These are phyloP conservation scores for Lactarius psammicola DNA, from an alignment of 768 basidiomycete species.

Conservation along the genomic window DNA sequence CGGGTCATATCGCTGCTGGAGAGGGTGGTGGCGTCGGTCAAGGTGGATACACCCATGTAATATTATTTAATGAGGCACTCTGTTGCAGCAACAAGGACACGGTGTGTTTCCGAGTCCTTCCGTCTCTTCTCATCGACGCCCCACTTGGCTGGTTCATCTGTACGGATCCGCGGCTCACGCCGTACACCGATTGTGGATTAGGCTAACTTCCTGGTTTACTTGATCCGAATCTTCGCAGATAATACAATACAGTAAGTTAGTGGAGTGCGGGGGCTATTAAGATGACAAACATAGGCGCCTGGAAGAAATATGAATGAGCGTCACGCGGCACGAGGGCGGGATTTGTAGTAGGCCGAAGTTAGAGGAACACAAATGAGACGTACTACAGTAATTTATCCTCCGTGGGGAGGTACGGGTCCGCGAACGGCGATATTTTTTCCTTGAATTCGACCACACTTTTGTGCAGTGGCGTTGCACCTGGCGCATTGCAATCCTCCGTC, in stretches of 20 bases:
- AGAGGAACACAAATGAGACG: neutral
- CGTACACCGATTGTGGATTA: neutral
- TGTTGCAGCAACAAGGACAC: neutral
- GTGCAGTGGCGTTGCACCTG: neutral
- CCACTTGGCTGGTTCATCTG: neutral
- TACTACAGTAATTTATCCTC: neutral
- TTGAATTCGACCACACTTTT: neutral
- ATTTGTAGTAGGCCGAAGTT: neutral
- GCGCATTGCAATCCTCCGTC: neutral
- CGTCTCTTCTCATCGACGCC: neutral
- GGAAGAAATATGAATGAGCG: neutral
- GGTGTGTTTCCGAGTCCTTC: neutral
- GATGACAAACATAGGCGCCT: neutral
- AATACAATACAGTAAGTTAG: no score
- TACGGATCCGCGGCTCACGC: neutral
- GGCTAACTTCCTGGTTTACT: neutral
- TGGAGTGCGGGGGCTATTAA: neutral
- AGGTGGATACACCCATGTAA: neutral
- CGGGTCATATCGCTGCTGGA: no score
- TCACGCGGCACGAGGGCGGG: neutral
- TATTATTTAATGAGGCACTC: neutral
- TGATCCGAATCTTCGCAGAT: neutral
- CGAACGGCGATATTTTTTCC: neutral
- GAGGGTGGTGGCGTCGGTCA: neutral
- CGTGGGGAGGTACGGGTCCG: neutral